Percentiles rank a stretch among this genome's conserved stretches.
Conservation (phyloP, 306 rosid genomes). For the Vigna angularis region DNA sequence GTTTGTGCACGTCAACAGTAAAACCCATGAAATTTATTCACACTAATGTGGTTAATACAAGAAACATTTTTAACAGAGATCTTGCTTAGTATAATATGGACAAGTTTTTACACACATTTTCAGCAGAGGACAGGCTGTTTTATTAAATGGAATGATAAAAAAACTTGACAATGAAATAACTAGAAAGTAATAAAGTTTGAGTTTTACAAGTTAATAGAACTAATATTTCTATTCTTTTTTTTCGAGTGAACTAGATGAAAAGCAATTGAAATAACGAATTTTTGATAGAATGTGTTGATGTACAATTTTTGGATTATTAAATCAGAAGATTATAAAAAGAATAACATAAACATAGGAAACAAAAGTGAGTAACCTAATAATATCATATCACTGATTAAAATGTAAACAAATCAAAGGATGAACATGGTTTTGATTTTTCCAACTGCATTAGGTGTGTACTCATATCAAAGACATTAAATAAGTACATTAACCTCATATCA, state of each 20-base stretch:
- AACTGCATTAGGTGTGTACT: constrained; percentile 38
- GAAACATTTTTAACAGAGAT: no score
- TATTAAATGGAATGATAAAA: no score
- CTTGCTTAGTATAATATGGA: no score
- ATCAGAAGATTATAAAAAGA: neutral
- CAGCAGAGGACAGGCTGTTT: no score
- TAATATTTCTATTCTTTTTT: no score
- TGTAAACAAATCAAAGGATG: constrained; percentile 35
- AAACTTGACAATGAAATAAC: no score
- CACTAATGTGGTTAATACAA: no score
- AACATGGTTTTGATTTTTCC: constrained; percentile 38
- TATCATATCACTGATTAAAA: constrained; percentile 24
- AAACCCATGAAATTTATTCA: no score
- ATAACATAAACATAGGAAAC: neutral
- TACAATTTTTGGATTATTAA: neutral
- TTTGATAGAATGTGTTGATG: neutral
- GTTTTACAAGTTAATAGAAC: no score
- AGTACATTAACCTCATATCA: constrained; percentile 45
- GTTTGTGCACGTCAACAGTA: no score
- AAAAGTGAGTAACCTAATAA: constrained; percentile 30
- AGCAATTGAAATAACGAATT: neutral
- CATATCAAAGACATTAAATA: constrained; percentile 40
- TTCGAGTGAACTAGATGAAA: neutral
- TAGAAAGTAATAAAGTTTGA: no score
- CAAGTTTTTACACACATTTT: no score